These are phyloP conservation scores for Citrullus colocynthis DNA, from an alignment of 306 rosid species.

Conservation along the genomic window DNA sequence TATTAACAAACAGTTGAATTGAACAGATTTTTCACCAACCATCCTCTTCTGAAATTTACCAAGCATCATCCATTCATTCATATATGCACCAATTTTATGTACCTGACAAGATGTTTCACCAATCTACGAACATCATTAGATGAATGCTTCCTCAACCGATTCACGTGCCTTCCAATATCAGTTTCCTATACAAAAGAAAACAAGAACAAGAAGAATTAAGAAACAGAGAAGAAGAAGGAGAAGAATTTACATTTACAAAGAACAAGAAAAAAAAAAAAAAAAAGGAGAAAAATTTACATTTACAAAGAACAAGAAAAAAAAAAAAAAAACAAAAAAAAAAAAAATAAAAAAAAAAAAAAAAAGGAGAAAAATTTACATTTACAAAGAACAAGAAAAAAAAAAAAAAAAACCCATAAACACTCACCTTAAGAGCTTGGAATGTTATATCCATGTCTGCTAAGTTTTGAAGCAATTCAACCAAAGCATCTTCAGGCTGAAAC, in stretches of 20 bases:
- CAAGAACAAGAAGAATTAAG: not conserved
- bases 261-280: too few species aligned
- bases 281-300: not conserved
- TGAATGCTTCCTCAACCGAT: conserved; percentile 73
- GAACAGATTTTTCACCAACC: not conserved
- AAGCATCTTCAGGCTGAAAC: conserved; percentile 52
- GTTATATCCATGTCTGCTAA: conserved; percentile 95
- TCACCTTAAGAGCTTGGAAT: conserved; percentile 80
- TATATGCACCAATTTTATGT: not conserved
- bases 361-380: not conserved
- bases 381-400: not conserved
- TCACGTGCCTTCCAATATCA: conserved; percentile 96
- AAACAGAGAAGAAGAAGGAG: not conserved
- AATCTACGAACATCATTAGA: conserved; percentile 71
- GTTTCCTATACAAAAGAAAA: conserved; percentile 41
- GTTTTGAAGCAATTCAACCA: conserved; percentile 72
- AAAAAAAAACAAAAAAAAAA: too few species aligned
- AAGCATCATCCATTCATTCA: not conserved
- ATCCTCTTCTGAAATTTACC: not conserved
- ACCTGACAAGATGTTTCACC: conserved; percentile 97
- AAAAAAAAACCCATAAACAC: not conserved
- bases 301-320: not conserved
- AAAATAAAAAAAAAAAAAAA: too few species aligned
- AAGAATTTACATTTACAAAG: not conserved
- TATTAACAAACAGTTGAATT: not conserved